Evolutionary conservation across 192 early-diverging fungal genomes (phyloP), one percentile per base, ranked within the genome.

Genomic region (Coemansia sp.): DNA sequence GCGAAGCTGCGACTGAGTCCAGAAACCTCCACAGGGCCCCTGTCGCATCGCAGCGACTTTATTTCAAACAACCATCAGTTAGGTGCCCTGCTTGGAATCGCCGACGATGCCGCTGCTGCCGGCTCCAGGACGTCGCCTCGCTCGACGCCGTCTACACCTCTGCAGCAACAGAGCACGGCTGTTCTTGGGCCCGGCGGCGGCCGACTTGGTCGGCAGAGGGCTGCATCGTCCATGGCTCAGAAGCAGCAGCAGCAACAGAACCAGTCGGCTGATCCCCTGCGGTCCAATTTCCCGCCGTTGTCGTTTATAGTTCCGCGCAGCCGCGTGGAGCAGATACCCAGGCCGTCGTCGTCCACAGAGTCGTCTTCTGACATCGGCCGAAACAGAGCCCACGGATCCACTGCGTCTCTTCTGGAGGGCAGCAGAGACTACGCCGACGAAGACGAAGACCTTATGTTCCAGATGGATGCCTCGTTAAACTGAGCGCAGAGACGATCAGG

Each of bases 401-500:
- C 39, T 3, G 6, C 39, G 14, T 42, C 39, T 10, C 14, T 42
- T 5, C 16, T 42, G 13, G 0, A 10, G 0, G 14, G 3, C 11
- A 34, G 42, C 34, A 24, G 49, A 18, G 56, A 35, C 34, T 28
- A 59, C 24, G 49, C 67, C 18, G 73, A 64, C 23, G 69, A 67
- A n/a, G 75, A 79, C 23, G 69, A 78, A 1, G 71, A 78, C 14
- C 60, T 79, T 46, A 79, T 79, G 64, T 79, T 79, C 59, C 76
- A 73, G 25, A 79, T 79, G 76, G 76, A 79, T 16, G 30, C 71
- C 27, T 79, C 76, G 27, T 34, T 32, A 4, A 25, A 50, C 49
- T 65, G 32, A 52, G 16, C 14, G 13, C 30, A 32, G 8, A 8
- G 30, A n/a, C n/a, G n/a, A n/a, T n/a, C n/a, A n/a, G n/a, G n/a